A percentile compares a stretch with the other conserved stretches of the same genome.
These are phyloP conservation scores for Aegilops sharonensis DNA, from an alignment of 176 grass and related monocot genomes.

Conservation along the genomic window DNA sequence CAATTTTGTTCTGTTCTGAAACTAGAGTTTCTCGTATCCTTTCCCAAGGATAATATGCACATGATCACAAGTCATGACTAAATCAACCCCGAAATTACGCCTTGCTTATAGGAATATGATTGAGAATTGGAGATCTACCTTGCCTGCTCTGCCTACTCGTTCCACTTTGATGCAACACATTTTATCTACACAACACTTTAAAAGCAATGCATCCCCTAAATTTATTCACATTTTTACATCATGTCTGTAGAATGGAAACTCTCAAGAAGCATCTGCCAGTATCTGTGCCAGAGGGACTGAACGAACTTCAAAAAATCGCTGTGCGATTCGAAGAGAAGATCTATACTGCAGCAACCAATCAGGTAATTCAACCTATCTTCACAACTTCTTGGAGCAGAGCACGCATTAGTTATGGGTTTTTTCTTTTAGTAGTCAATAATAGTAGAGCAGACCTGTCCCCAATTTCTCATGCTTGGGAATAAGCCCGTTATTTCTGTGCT, in stretches of 20 bases:
- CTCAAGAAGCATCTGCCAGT: conserved; percentile 83
- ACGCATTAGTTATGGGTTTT: background rate
- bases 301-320: conserved; percentile 83
- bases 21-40: background rate
- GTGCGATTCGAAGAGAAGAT: conserved; percentile 89
- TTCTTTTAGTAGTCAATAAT: background rate
- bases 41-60: background rate
- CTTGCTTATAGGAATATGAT: background rate
- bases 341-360: conserved; percentile 65
- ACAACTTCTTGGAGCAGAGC: background rate
- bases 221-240: conserved; percentile 22
- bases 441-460: background rate
- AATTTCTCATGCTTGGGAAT: background rate
- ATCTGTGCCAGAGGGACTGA: conserved; percentile 70
- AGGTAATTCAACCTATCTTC: conserved; percentile 45
- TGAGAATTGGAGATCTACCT: background rate
- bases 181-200: background rate
- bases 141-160: background rate
- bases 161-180: background rate
- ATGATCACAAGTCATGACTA: background rate
- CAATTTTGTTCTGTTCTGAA: conserved; percentile 9
- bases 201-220: background rate
- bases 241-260: conserved; percentile 73
- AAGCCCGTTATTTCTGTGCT: background rate
- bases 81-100: background rate